Evolutionary conservation across 495 filamentous ascomycete species (phyloP), one percentile per base, ranked within the genome.

Genomic region (Penicillium taxi): DNA sequence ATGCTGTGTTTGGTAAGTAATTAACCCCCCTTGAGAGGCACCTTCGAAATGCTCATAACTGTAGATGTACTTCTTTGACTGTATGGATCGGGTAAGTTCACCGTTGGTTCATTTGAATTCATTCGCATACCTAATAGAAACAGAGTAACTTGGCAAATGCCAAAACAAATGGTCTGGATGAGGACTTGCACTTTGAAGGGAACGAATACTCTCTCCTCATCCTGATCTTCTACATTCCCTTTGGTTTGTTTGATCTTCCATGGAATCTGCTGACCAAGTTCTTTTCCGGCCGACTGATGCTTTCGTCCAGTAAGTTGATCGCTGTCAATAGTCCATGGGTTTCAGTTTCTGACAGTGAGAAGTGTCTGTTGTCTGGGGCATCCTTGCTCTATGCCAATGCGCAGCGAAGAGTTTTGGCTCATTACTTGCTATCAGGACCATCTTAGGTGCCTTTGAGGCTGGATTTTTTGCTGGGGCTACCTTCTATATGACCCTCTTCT

Each of bases 191-290:
- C 20, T 72, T 86, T 45, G 52, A 65, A 23, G 54, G 62, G 4
- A 73, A 76, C 37, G 73, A 84, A 35, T 85, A 84, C 51, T 84
- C 83, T 39, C 67, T 74, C 14, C 67, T 83, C 5, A 56, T 84
- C 24, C 62, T 70, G n/a, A 72, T 84, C 23, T 84, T 86, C 61
- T 84, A 80, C 51, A 68, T 85, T 13, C 82, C 81, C 9, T 85
- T 82, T 42, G 78, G 82, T n/a, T 47, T 84, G 5, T 77, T 67
- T 32, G 75, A 76, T 19, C 72, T 73, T 63, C 21, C 42, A 74
- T 52, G 79, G 72, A 39, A 78, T 77, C 58, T 53, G 70, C 14
- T 76, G 64, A 39, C 81, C 72, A 68, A 80, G 69, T 53, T 74
- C 49, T 52, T 77, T 67, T 26, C 23, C 59, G 74, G 22, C 45